A percentile compares a stretch with the other conserved stretches of the same genome.
Evolutionary conservation across 345 rosid species (phyloP).

Genomic region (Durio zibethinus): DNA sequence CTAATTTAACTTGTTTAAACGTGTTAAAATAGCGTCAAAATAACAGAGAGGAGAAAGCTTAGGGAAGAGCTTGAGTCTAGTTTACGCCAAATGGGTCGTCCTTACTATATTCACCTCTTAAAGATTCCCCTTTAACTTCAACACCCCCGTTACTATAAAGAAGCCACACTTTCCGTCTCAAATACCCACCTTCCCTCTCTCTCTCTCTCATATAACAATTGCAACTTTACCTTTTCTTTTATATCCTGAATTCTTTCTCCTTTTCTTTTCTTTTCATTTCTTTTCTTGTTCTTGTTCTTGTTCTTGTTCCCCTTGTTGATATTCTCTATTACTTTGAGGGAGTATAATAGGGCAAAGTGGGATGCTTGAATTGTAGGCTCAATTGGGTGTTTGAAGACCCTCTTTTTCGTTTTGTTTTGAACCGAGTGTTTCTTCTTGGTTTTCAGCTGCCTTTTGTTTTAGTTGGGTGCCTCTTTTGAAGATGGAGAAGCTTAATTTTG

Average conservation of each 20-base stretch:
- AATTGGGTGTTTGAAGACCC: background rate
- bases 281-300: background rate
- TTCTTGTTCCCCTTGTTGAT: constrained; percentile 7
- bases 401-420: background rate
- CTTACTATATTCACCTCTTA: constrained; percentile 24
- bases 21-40: constrained; percentile 28
- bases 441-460: background rate
- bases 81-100: constrained; percentile 64
- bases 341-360: background rate
- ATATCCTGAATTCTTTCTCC: background rate
- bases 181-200: background rate
- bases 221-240: background rate
- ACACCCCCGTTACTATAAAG: constrained; percentile 45
- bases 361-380: constrained; percentile 7
- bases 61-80: constrained; percentile 48
- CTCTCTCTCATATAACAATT: background rate
- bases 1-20: constrained; percentile 17
- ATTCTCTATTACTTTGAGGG: constrained; percentile 1
- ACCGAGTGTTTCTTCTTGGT: background rate
- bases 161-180: constrained; percentile 35
- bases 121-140: background rate
- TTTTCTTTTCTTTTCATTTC: constrained; percentile 4
- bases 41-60: background rate
- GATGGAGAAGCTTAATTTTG: constrained; percentile 56
- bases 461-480: background rate